Percentiles rank a stretch among this genome's conserved stretches.
Evolutionary conservation across 1,284 basidiomycete species (phyloP).

Genomic region (Cystobasidium sp.): DNA sequence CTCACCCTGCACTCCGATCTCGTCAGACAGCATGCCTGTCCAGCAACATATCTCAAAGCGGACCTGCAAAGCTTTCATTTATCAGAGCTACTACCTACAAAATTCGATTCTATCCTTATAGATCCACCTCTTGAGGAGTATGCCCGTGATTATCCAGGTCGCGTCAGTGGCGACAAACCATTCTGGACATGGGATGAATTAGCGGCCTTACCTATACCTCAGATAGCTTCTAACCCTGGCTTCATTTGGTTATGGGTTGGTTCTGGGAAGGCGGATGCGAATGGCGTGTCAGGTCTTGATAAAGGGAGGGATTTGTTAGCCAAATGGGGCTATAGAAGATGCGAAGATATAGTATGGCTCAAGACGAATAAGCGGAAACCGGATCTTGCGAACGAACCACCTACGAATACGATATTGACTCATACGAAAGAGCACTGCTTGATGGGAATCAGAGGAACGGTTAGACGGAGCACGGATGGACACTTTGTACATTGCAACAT

Average conservation of each 20-base stretch:
- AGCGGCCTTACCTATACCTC: constrained; percentile 78
- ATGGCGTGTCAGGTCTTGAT: constrained; percentile 71
- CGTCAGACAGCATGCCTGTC: constrained; percentile 58
- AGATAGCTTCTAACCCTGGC: constrained; percentile 83
- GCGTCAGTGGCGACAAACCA: constrained; percentile 50
- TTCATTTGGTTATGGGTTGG: constrained; percentile 98
- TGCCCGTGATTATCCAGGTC: constrained; percentile 41
- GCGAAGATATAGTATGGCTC: constrained; percentile 97
- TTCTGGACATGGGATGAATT: constrained; percentile 80
- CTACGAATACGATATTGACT: constrained; percentile 64
- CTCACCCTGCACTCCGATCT: constrained; percentile 47
- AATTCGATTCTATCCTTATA: constrained; percentile 92
- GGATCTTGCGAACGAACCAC: constrained; percentile 30
- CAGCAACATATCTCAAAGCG: constrained; percentile 68
- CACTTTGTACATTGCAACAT: constrained; percentile 92
- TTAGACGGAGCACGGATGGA: constrained; percentile 82
- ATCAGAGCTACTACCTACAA: constrained; percentile 52
- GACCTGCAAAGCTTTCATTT: constrained; percentile 55
- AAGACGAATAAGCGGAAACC: constrained; percentile 73
- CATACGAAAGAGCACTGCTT: constrained; percentile 94
- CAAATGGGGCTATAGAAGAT: constrained; percentile 92
- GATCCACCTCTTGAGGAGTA: constrained; percentile 73
- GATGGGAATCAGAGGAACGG: constrained; percentile 98
- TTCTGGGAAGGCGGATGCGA: constrained; percentile 73
- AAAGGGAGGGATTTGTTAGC: constrained; percentile 86